Evolutionary conservation across 768 basidiomycete species (phyloP).

Genomic region (Termitomyces sp.): DNA sequence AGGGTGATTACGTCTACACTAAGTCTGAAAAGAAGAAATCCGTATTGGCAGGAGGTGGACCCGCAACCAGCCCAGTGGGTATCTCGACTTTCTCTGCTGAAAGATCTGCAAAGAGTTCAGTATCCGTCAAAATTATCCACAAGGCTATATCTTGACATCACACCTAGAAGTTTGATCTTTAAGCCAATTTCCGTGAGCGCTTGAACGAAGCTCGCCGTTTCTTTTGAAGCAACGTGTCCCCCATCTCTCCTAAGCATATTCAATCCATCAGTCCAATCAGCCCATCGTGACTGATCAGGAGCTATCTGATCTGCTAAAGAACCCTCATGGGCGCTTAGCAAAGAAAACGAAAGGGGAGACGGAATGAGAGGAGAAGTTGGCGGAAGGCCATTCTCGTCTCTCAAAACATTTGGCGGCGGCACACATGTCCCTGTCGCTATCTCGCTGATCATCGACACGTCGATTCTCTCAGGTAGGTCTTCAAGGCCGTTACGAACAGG

Average conservation of each 20-base stretch:
- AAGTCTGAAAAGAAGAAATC: slow-evolving; percentile 87
- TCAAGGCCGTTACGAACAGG: slow-evolving; percentile 78
- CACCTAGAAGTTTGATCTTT: slow-evolving; percentile 86
- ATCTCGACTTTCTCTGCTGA: slow-evolving; percentile 90
- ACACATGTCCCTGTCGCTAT: slow-evolving; percentile 73
- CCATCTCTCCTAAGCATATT: slow-evolving; percentile 83
- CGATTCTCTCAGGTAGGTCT: slow-evolving; percentile 85
- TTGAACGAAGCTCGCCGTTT: slow-evolving; percentile 84
- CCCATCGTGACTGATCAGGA: slow-evolving; percentile 75
- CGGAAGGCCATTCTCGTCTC: slow-evolving; percentile 59
- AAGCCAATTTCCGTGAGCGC: slow-evolving; percentile 88
- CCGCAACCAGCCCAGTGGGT: slow-evolving; percentile 73
- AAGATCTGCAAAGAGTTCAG: slow-evolving; percentile 51
- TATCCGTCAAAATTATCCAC: not conserved
- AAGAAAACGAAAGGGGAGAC: slow-evolving; percentile 74
- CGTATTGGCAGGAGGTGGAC: slow-evolving; percentile 72
- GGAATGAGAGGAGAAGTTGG: slow-evolving; percentile 48
- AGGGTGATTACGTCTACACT: slow-evolving; percentile 22
- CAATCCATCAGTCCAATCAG: slow-evolving; percentile 93
- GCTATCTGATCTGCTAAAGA: slow-evolving; percentile 79
- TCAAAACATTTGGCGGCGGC: slow-evolving; percentile 61
- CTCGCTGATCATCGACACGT: slow-evolving; percentile 76
- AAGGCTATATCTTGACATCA: slow-evolving; percentile 19
- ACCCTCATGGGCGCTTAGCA: slow-evolving; percentile 66
- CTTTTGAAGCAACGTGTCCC: slow-evolving; percentile 79